Evolutionary conservation across 1,284 basidiomycete species (phyloP).

Genomic region (Jaminaea rosea): DNA sequence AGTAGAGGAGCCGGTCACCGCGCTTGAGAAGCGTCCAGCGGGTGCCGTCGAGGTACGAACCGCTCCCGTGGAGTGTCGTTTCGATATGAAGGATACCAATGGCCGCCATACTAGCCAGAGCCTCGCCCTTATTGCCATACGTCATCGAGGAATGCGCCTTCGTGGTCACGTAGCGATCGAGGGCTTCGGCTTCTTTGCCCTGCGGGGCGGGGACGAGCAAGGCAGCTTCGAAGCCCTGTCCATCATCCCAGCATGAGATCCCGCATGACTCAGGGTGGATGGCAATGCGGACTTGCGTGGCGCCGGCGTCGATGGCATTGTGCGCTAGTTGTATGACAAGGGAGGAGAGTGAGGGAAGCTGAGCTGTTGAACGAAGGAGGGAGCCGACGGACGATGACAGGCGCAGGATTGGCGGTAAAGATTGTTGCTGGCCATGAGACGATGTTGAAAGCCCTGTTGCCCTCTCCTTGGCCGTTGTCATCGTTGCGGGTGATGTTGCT

Average conservation of each 20-base stretch:
- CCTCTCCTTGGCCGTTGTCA: no score
- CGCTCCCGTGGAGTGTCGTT: not conserved
- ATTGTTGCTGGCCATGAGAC: no score
- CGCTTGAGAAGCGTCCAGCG: not conserved
- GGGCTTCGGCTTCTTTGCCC: no score
- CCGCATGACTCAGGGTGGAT: not conserved
- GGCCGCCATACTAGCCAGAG: not conserved
- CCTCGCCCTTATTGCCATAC: not conserved
- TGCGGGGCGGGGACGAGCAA: not conserved
- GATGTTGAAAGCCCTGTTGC: no score
- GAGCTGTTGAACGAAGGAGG: not conserved
- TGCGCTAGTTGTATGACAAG: not conserved
- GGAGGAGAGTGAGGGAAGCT: not conserved
- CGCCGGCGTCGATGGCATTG: not conserved
- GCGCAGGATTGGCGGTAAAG: not conserved
- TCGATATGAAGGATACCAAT: not conserved
- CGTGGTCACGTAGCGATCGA: not conserved
- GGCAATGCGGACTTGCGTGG: not conserved
- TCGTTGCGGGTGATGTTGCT: no score
- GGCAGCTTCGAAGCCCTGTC: not conserved
- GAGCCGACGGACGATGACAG: not conserved
- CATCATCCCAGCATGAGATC: not conserved
- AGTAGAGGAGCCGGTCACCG: not conserved
- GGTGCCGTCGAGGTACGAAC: not conserved
- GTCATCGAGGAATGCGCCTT: not conserved